These are phyloP conservation scores for Teunomyces panamensis DNA, from an alignment of 805 yeast genomes.

Conservation along the genomic window DNA sequence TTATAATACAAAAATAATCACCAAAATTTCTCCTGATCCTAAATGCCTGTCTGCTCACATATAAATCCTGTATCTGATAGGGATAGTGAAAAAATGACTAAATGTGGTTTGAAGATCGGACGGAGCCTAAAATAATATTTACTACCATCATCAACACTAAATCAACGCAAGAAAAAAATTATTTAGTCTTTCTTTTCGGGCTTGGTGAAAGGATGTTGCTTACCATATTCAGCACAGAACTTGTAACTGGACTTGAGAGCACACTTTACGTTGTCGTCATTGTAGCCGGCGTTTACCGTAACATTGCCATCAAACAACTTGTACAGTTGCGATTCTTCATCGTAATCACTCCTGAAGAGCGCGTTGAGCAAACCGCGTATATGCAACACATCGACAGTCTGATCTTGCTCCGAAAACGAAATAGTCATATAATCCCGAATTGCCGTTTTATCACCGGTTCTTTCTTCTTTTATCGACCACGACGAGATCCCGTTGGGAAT, in stretches of 20 bases:
- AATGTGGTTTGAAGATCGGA: too few relatives aligned
- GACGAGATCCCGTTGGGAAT: conserved; percentile 20
- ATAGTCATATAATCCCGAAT: conserved; percentile 23
- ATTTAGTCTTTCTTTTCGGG: neutral
- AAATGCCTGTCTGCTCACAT: too few relatives aligned
- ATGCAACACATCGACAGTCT: conserved; percentile 33
- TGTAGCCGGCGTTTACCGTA: neutral
- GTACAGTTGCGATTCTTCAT: conserved; percentile 1
- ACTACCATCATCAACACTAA: neutral
- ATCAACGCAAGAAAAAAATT: neutral
- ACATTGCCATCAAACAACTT: conserved; percentile 2
- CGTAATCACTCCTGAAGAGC: conserved; percentile 11
- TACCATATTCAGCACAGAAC: conserved; percentile 29
- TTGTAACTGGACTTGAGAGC: conserved; percentile 23
- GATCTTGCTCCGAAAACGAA: conserved; percentile 36
- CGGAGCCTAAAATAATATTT: neutral
- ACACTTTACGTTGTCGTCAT: conserved; percentile 22
- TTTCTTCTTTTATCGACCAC: conserved; percentile 8
- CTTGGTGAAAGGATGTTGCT: conserved; percentile 2
- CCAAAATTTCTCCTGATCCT: too few relatives aligned
- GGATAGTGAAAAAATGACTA: too few relatives aligned
- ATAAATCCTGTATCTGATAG: too few relatives aligned
- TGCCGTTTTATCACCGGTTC: conserved; percentile 4
- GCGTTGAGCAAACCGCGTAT: conserved; percentile 29
- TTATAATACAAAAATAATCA: too few relatives aligned